Conservation (phyloP, 306 rosid species). For the Arachis stenosperma region DNA sequence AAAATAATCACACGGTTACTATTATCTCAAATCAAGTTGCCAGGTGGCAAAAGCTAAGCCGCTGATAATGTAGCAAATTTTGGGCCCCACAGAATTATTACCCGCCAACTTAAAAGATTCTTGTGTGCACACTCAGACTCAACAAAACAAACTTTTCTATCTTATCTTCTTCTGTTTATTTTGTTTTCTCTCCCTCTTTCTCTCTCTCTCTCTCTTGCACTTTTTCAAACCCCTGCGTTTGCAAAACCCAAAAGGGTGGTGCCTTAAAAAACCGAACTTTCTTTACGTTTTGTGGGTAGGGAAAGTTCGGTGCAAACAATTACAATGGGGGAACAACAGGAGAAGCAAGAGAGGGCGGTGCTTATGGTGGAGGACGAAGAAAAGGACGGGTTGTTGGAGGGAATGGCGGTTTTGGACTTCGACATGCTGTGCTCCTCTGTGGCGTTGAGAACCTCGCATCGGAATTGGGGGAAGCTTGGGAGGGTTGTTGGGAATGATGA, state of each 20-base stretch:
- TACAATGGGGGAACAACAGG: constrained; percentile 68
- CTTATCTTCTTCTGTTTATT: constrained; percentile 27
- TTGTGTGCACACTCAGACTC: constrained; percentile 28
- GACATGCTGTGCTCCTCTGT: constrained; percentile 83
- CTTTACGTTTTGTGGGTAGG: neutral
- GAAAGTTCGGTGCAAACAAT: neutral
- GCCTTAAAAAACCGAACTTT: constrained; percentile 1
- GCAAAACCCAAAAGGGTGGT: constrained; percentile 12
- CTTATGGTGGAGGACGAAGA: constrained; percentile 36
- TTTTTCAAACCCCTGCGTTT: constrained; percentile 21
- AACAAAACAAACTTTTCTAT: constrained; percentile 31
- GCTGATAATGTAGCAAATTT: neutral
- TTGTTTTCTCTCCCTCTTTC: neutral
- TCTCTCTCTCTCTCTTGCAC: neutral
- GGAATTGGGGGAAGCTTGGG: constrained; percentile 61
- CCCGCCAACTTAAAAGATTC: constrained; percentile 46
- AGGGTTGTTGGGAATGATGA: constrained; percentile 12
- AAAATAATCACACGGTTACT: too few species aligned
- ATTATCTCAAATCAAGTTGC: neutral
- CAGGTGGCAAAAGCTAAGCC: constrained; percentile 50
- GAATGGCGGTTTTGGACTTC: constrained; percentile 65
- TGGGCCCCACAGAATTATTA: constrained; percentile 41
- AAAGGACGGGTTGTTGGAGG: constrained; percentile 58
- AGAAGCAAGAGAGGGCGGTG: constrained; percentile 54
- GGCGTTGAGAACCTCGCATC: constrained; percentile 66